phyloP scores from a whole-genome alignment of 768 basidiomycete genomes.

The Mycena haematopus region DNA sequence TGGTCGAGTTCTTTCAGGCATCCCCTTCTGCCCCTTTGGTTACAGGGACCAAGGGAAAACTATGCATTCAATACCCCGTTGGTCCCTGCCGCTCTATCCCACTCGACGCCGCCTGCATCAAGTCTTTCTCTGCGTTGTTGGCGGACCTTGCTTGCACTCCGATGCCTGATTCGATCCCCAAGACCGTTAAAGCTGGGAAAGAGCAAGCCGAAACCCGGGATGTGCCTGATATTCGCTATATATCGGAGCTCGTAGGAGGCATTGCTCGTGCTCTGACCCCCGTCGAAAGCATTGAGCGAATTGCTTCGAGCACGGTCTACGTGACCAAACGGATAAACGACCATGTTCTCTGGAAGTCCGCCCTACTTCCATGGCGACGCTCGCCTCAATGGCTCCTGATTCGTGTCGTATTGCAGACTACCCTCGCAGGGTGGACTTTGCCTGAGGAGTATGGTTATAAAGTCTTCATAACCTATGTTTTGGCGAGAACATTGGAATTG shows the following conservation, averaged over 20 bases:
- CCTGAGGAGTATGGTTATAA: constrained; percentile 45
- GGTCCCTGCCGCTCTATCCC: constrained; percentile 42
- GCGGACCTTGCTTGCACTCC: constrained; percentile 43
- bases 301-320: constrained; percentile 7
- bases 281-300: constrained; percentile 32
- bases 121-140: constrained; percentile 48
- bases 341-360: constrained; percentile 50
- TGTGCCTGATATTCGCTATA: constrained; percentile 51
- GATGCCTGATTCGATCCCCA: constrained; percentile 40
- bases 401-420: constrained; percentile 52
- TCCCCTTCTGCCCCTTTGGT: constrained; percentile 44
- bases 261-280: constrained; percentile 46
- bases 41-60: constrained; percentile 47
- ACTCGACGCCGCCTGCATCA: constrained; percentile 36
- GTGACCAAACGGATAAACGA: constrained; percentile 52
- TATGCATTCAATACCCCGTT: constrained; percentile 53
- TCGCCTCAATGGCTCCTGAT: constrained; percentile 57
- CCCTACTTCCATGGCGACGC: constrained; percentile 53
- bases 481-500: constrained; percentile 36
- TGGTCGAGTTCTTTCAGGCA: constrained; percentile 55
- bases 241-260: constrained; percentile 54
- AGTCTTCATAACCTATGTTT: constrained; percentile 51
- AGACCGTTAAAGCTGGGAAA: constrained; percentile 45
- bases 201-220: constrained; percentile 46
- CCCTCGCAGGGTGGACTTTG: constrained; percentile 30